Evolutionary conservation across 495 filamentous ascomycete genomes (phyloP).

Genomic region (Endocarpon pusillum): DNA sequence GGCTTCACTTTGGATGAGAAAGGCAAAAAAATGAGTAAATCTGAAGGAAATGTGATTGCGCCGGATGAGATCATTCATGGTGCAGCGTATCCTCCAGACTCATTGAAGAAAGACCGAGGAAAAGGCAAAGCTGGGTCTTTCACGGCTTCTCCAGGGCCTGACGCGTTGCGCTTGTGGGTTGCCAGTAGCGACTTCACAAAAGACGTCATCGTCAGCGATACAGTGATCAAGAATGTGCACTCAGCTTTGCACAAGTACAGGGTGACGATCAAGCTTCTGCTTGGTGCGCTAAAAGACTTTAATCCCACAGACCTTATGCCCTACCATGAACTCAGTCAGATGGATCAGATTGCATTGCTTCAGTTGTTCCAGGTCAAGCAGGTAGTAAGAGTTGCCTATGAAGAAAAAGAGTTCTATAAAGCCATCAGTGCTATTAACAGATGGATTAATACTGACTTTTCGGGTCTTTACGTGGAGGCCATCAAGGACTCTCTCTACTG

Average conservation of each 20-base stretch:
- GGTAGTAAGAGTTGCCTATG: slow-evolving; percentile 42
- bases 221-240: slow-evolving; percentile 57
- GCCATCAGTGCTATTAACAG: slow-evolving; percentile 51
- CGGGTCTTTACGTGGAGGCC: slow-evolving; percentile 82
- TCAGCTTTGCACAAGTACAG: slow-evolving; percentile 67
- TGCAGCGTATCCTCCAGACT: slow-evolving; percentile 35
- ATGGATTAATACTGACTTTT: slow-evolving; percentile 69
- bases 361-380: slow-evolving; percentile 48
- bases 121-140: slow-evolving; percentile 26
- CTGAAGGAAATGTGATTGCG: slow-evolving; percentile 72
- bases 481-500: slow-evolving; percentile 86
- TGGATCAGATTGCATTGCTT: slow-evolving; percentile 60
- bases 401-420: slow-evolving; percentile 68
- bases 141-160: slow-evolving; percentile 50
- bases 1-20: slow-evolving; percentile 81
- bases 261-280: slow-evolving; percentile 69
- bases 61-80: slow-evolving; percentile 76
- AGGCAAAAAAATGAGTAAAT: slow-evolving; percentile 97
- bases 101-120: slow-evolving; percentile 34
- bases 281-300: slow-evolving; percentile 61
- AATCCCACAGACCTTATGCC: slow-evolving; percentile 15
- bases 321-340: slow-evolving; percentile 28
- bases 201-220: slow-evolving; percentile 63
- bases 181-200: slow-evolving; percentile 80
- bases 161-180: slow-evolving; percentile 84